These are phyloP conservation scores for Debaryomyces sp. DNA, from an alignment of 1,139 yeast species.

Conservation along the genomic window DNA sequence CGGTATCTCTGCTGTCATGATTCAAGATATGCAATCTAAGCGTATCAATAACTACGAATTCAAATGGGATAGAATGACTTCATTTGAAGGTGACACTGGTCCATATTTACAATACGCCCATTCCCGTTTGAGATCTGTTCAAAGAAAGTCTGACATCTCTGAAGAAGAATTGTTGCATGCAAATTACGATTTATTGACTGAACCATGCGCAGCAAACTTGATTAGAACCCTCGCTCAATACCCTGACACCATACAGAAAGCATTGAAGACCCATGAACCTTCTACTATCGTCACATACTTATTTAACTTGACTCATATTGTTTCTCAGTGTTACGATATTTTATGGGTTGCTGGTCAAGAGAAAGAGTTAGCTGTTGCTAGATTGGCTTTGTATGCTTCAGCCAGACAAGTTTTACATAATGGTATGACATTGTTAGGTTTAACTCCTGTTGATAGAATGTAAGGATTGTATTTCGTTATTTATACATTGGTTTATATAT, in stretches of 20 bases:
- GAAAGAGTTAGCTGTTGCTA: constrained; percentile 82
- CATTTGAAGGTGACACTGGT: constrained; percentile 99
- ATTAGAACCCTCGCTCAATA: constrained; percentile 84
- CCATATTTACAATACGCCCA: constrained; percentile 99
- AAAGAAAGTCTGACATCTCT: constrained; percentile 71
- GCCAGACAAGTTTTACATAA: constrained; percentile 89
- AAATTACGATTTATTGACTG: constrained; percentile 70
- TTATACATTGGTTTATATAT: neutral
- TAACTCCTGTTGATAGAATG: constrained; percentile 99
- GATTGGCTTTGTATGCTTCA: constrained; percentile 88
- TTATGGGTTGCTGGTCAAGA: constrained; percentile 98
- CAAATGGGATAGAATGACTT: constrained; percentile 98
- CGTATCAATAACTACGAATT: constrained; percentile 95
- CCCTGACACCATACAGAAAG: constrained; percentile 87
- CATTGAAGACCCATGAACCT: constrained; percentile 87
- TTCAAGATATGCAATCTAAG: constrained; percentile 98
- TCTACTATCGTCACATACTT: constrained; percentile 92
- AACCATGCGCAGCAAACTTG: constrained; percentile 73
- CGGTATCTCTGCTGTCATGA: constrained; percentile 97
- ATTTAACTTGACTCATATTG: constrained; percentile 89
- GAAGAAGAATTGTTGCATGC: constrained; percentile 56
- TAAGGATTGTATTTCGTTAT: constrained; percentile 27
- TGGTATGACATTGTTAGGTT: constrained; percentile 89
- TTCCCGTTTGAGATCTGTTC: constrained; percentile 93
- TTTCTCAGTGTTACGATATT: constrained; percentile 92